Conservation (phyloP, 2,329 filamentous ascomycete species). For the Drechslera avenae region DNA sequence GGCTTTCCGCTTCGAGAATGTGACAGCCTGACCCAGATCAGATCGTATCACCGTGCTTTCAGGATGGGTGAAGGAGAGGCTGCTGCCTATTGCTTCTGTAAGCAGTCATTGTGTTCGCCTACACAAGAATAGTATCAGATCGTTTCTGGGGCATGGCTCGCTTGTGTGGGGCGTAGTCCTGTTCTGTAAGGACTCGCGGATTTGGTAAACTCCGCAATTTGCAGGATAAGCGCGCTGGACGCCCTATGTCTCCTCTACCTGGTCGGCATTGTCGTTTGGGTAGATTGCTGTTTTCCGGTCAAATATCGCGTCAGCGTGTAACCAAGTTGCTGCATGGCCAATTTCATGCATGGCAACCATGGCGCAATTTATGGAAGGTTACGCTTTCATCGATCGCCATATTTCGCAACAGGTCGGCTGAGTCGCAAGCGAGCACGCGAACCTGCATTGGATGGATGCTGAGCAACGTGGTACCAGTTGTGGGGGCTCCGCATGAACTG, state of each 20-base stretch:
- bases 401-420: not conserved
- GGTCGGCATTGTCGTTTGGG: slow-evolving; percentile 6
- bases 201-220: slow-evolving; percentile 13
- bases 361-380: slow-evolving; percentile 1
- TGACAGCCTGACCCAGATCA: slow-evolving; percentile 17
- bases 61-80: slow-evolving; percentile 22
- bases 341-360: slow-evolving; percentile 4
- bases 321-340: slow-evolving; percentile 9
- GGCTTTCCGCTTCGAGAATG: slow-evolving; percentile 1
- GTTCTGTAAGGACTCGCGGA: not conserved
- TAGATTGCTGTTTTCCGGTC: slow-evolving; percentile 14
- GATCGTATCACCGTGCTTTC: slow-evolving; percentile 21
- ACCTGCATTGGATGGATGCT: slow-evolving; percentile 5
- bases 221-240: slow-evolving; percentile 20
- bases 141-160: not conserved
- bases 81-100: not conserved
- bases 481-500: slow-evolving; percentile 11
- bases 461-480: slow-evolving; percentile 11
- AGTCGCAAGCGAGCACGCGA: slow-evolving; percentile 4
- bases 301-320: slow-evolving; percentile 6
- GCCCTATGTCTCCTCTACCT: not conserved
- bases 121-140: not conserved
- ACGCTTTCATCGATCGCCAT: slow-evolving; percentile 1
- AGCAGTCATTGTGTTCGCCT: not conserved
- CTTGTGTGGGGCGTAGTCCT: slow-evolving; percentile 6